A percentile compares a stretch with the other conserved stretches of the same genome.
Evolutionary conservation across 371 early-diverging fungal species (phyloP).

Genomic region (Rhizopus arrhizus): DNA sequence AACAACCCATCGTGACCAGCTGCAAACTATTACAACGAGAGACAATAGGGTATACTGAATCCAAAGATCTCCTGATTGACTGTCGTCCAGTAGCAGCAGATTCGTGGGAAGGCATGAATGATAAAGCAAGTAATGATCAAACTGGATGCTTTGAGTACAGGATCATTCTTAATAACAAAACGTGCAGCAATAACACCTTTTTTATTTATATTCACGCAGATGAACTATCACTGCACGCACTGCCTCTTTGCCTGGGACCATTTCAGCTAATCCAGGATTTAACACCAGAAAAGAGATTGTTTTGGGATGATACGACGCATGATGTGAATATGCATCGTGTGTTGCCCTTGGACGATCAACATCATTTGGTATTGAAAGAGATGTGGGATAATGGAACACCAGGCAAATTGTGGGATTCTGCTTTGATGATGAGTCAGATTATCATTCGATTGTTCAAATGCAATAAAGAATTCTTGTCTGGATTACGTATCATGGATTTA

Average conservation of each 20-base stretch:
- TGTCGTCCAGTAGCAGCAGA: neutral
- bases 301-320: neutral
- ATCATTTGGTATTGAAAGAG: conserved; percentile 47
- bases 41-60: neutral
- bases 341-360: conserved; percentile 4
- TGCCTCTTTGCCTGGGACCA: neutral
- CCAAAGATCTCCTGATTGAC: neutral
- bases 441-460: conserved; percentile 38
- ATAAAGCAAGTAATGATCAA: neutral
- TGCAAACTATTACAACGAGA: neutral
- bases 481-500: conserved; percentile 44
- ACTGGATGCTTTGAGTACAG: conserved; percentile 3
- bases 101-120: neutral
- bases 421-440: conserved; percentile 50
- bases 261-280: neutral
- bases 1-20: neutral
- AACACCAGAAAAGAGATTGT: neutral
- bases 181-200: neutral
- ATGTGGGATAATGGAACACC: conserved; percentile 54
- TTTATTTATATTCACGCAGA: neutral
- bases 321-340: neutral
- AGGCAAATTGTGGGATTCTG: conserved; percentile 67
- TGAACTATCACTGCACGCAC: neutral
- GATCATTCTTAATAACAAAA: neutral
- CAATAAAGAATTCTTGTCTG: conserved; percentile 19